phyloP scores from a whole-genome alignment of 306 rosid genomes.

The Corylus americana region DNA sequence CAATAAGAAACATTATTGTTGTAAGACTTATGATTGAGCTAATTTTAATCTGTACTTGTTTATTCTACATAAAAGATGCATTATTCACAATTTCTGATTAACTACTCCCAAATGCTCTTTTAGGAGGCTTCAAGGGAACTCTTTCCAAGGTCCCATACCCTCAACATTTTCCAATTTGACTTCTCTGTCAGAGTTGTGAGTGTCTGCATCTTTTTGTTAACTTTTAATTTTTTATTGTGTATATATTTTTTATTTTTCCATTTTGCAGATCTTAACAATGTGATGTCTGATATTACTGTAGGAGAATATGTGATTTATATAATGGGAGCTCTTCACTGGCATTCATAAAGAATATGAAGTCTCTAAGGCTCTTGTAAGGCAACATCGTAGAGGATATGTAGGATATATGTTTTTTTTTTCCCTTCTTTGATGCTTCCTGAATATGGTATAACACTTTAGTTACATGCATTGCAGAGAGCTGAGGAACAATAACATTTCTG shows the following conservation, averaged over 20 bases:
- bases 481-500: slow-evolving; percentile 67
- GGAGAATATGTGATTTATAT: slow-evolving; percentile 61
- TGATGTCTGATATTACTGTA: slow-evolving; percentile 32
- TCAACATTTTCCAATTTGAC: too few species aligned
- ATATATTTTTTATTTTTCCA: neutral
- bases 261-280: slow-evolving; percentile 21
- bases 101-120: slow-evolving; percentile 15
- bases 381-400: slow-evolving; percentile 6
- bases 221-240: neutral
- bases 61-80: neutral
- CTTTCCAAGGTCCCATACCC: slow-evolving; percentile 69
- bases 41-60: neutral
- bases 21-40: neutral
- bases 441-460: slow-evolving; percentile 16
- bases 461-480: slow-evolving; percentile 55
- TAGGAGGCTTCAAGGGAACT: slow-evolving; percentile 88
- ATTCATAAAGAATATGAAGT: slow-evolving; percentile 63
- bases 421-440: slow-evolving; percentile 1
- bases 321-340: slow-evolving; percentile 74
- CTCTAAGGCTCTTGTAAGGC: slow-evolving; percentile 60
- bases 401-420: neutral
- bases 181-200: slow-evolving; percentile 69
- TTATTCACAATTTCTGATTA: slow-evolving; percentile 4
- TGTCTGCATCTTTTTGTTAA: slow-evolving; percentile 20
- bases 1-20: neutral